These are phyloP conservation scores for Leccinum griseonigrum DNA, from an alignment of 1,284 basidiomycete species.

Conservation along the genomic window DNA sequence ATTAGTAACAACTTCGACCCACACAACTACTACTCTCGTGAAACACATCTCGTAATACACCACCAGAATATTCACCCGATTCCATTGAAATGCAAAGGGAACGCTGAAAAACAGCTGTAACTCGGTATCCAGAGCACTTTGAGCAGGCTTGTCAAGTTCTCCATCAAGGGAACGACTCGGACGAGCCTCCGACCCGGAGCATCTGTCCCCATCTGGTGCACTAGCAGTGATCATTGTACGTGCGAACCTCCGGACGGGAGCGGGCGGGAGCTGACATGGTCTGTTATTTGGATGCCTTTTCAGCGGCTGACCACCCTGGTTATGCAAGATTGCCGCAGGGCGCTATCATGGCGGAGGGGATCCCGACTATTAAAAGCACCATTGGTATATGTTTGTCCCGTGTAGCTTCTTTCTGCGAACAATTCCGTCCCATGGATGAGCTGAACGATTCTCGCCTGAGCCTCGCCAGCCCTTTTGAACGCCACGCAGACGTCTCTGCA, in stretches of 20 bases:
- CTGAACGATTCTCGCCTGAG: background rate
- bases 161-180: background rate
- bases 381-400: background rate
- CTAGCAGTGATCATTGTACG: background rate
- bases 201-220: background rate
- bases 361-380: background rate
- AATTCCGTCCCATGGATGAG: background rate
- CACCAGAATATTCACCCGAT: background rate
- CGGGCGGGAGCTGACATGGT: background rate
- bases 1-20: background rate
- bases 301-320: background rate
- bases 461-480: background rate
- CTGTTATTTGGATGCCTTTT: background rate
- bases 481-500: conserved; percentile 5
- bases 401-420: no score
- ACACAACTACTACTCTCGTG: background rate
- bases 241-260: background rate
- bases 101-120: background rate
- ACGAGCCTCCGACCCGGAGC: background rate
- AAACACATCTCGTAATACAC: background rate
- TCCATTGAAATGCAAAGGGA: background rate
- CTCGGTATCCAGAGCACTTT: background rate
- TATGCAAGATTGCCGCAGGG: background rate
- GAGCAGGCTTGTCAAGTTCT: background rate
- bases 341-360: background rate